phyloP scores from a whole-genome alignment of 345 rosid genomes.

The Salix brachista region DNA sequence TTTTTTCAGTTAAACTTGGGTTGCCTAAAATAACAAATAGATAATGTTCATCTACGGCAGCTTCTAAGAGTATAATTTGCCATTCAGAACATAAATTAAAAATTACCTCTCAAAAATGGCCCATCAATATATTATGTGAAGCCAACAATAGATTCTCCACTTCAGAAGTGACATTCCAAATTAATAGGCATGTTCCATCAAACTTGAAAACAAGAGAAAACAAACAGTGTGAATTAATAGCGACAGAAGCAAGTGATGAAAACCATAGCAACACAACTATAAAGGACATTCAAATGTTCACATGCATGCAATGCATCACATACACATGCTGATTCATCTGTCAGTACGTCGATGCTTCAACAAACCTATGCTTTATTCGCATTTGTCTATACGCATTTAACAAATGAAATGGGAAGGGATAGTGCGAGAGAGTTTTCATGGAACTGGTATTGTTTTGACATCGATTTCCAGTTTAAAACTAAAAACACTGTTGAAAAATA shows the following conservation, averaged over 20 bases:
- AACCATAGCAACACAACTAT: not conserved
- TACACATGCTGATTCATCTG: not conserved
- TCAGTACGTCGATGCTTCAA: not conserved
- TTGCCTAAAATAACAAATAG: not conserved
- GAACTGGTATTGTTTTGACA: not conserved
- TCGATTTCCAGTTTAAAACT: not conserved
- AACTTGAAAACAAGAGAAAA: not conserved
- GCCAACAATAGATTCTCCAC: not conserved
- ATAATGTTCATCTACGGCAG: not conserved
- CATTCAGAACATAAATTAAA: not conserved
- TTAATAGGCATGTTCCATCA: not conserved
- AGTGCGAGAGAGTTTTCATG: not conserved
- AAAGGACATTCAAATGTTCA: not conserved
- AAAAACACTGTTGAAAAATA: too few species aligned
- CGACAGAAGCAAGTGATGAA: not conserved
- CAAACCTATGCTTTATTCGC: not conserved
- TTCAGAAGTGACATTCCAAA: not conserved
- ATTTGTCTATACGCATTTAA: not conserved
- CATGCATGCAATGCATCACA: not conserved
- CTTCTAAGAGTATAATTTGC: not conserved
- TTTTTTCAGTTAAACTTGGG: not conserved
- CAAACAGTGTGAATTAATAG: not conserved
- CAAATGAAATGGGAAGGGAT: not conserved
- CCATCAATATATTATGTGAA: not conserved
- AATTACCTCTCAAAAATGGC: not conserved